phyloP scores from a whole-genome alignment of 371 early-diverging fungal species.

The Sporodiniella umbellata region DNA sequence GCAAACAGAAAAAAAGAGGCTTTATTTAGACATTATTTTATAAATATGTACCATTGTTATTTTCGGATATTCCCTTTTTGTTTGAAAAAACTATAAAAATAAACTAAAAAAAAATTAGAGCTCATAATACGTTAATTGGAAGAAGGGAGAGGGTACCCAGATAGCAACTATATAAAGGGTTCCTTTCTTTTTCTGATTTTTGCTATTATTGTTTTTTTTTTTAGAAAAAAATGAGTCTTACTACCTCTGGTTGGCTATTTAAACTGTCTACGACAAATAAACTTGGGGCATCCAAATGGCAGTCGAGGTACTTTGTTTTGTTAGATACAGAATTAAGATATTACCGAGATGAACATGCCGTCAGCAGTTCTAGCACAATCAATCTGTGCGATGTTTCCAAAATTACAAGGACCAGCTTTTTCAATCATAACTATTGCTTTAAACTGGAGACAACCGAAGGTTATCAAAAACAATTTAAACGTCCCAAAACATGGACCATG shows the following conservation, averaged over 20 bases:
- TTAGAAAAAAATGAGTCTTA: not conserved
- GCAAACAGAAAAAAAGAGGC: too few species aligned
- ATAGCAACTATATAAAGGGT: not conserved
- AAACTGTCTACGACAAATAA: slow-evolving; percentile 19
- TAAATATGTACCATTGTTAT: too few species aligned
- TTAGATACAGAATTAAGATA: slow-evolving; percentile 38
- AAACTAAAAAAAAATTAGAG: not conserved
- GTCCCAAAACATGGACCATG: slow-evolving; percentile 21
- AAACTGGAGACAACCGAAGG: slow-evolving; percentile 22
- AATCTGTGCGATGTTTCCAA: slow-evolving; percentile 19
- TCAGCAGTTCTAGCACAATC: slow-evolving; percentile 20
- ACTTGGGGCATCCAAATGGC: slow-evolving; percentile 31
- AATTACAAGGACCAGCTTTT: slow-evolving; percentile 2
- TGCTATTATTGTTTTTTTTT: not conserved
- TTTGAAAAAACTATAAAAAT: not conserved
- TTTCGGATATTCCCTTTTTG: too few species aligned
- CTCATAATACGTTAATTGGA: not conserved
- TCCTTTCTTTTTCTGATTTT: slow-evolving; percentile 1
- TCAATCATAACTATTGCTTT: slow-evolving; percentile 20
- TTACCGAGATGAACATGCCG: slow-evolving; percentile 35
- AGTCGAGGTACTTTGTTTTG: slow-evolving; percentile 34
- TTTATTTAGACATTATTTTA: too few species aligned
- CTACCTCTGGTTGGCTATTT: slow-evolving; percentile 22
- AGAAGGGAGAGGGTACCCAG: slow-evolving; percentile 1
- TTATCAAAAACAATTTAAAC: not conserved